phyloP scores from a whole-genome alignment of 176 grass and related monocot species.

The Microstegium vimineum region DNA sequence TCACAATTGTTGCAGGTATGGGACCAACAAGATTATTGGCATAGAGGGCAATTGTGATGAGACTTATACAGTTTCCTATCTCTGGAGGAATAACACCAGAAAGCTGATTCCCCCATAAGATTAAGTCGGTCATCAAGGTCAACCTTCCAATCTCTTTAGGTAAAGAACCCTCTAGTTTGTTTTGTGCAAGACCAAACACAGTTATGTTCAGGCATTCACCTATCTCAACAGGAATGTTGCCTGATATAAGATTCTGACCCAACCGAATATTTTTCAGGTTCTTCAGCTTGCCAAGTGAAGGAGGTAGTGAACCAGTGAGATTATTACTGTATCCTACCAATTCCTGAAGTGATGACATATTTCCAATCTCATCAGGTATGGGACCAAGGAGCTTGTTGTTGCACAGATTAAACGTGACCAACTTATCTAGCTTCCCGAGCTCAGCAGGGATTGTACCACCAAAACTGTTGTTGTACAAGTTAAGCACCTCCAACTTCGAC shows the following conservation, averaged over 20 bases:
- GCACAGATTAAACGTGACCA: conserved; percentile 69
- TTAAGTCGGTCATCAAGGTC: conserved; percentile 62
- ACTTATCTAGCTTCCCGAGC: conserved; percentile 56
- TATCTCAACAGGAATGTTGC: conserved; percentile 79
- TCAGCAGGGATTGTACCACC: conserved; percentile 52
- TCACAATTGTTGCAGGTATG: conserved; percentile 77
- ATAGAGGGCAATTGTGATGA: conserved; percentile 71
- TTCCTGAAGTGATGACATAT: conserved; percentile 64
- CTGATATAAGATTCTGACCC: conserved; percentile 87
- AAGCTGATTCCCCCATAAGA: conserved; percentile 83
- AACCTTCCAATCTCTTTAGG: conserved; percentile 76
- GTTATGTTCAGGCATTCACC: conserved; percentile 58
- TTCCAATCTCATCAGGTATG: conserved; percentile 77
- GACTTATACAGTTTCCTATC: conserved; percentile 76
- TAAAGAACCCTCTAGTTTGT: conserved; percentile 60
- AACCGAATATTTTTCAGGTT: conserved; percentile 66
- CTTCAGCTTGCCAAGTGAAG: conserved; percentile 67
- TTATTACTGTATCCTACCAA: conserved; percentile 92
- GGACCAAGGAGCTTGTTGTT: conserved; percentile 77
- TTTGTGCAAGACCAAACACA: conserved; percentile 92
- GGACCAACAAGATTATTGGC: conserved; percentile 70
- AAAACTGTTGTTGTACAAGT: conserved; percentile 76
- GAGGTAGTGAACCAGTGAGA: conserved; percentile 71
- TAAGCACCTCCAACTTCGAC: conserved; percentile 46
- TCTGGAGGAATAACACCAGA: conserved; percentile 69